Base-by-base conservation (phyloP, 1,284 basidiomycete species). In the Trichosporon asahii region DNA sequence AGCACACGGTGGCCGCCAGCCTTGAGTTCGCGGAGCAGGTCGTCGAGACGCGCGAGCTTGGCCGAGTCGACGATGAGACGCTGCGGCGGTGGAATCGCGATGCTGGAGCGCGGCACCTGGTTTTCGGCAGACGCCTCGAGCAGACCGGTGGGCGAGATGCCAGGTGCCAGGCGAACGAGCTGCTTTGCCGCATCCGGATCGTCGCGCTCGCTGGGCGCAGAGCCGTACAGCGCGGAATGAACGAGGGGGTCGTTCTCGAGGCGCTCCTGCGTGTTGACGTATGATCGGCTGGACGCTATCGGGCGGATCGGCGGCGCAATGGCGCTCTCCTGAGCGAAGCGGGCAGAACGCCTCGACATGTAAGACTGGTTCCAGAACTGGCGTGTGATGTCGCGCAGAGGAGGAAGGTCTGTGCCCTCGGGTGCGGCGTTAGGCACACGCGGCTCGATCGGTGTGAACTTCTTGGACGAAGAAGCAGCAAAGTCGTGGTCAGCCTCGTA, bases 61-160 rank as follows among this genome's bases (percentile, higher is more conserved):
- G 91, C 94, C 27, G 97, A 98, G 83, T 99, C 97, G 73, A 94
- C 94, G 71, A 99, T 93, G 23, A 99, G 88, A 71, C 97, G 89
- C 84, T 98, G 95, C 72, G 94, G 93, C 75, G 97, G 94, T 2
- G 97, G 97, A 31, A 98, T 91, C 75, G 92, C 90, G 91, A 99
- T 95, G 46, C 89, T 88, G 14, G 94, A 90, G 69, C 88, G 84
- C 1, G 95, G 95, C 14, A 94, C 84, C 80, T 98, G 94, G 75
- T 92, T 87, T 3, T 82, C 76, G 8, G 91, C 86, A 2, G 95
- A 93, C 44, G 82, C 84, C 31, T 85, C 86, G 66, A 96, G 78
- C 40, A 99, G 83, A 46, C 97, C 97, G 1, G 83, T 78, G 1
- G 90, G 87, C 7, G 86, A 86, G 29, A 95, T 81, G 40, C 87